Conservation (phyloP, 306 rosid genomes). For the Trifolium dubium region DNA sequence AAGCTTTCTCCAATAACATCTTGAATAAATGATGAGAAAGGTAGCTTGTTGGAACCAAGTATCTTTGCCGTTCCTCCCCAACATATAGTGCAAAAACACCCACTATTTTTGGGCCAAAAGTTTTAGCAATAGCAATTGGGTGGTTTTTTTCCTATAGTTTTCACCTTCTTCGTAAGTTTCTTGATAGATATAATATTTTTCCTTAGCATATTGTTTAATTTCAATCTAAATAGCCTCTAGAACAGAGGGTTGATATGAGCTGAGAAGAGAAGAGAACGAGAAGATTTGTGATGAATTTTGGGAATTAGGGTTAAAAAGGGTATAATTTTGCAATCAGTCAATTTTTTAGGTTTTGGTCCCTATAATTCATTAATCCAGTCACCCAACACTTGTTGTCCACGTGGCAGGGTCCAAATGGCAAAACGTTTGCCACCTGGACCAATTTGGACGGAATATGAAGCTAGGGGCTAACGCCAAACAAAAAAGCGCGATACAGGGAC, state of each 20-base stretch:
- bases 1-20: conserved; percentile 78
- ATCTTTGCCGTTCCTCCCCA: conserved; percentile 74
- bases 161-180: conserved; percentile 65
- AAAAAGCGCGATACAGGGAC: too few relatives aligned
- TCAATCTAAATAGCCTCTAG: neutral
- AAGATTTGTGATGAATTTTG: too few relatives aligned
- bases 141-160: conserved; percentile 43
- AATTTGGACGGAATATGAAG: too few relatives aligned
- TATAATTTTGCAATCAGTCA: too few relatives aligned
- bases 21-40: conserved; percentile 83
- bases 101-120: conserved; percentile 42
- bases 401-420: too few relatives aligned
- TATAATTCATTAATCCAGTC: too few relatives aligned
- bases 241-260: conserved; percentile 72
- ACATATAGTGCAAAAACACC: conserved; percentile 78
- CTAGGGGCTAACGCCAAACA: too few relatives aligned
- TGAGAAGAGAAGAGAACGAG: conserved; percentile 77
- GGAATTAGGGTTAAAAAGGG: conserved; percentile 44
- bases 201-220: conserved; percentile 52
- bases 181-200: conserved; percentile 60
- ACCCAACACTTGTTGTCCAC: too few relatives aligned
- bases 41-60: conserved; percentile 66
- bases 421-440: too few relatives aligned
- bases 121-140: neutral
- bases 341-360: too few relatives aligned